Evolutionary conservation across 1,284 basidiomycete genomes (phyloP), one percentile per base, ranked within the genome.

Genomic region (Lentinus polychrous): DNA sequence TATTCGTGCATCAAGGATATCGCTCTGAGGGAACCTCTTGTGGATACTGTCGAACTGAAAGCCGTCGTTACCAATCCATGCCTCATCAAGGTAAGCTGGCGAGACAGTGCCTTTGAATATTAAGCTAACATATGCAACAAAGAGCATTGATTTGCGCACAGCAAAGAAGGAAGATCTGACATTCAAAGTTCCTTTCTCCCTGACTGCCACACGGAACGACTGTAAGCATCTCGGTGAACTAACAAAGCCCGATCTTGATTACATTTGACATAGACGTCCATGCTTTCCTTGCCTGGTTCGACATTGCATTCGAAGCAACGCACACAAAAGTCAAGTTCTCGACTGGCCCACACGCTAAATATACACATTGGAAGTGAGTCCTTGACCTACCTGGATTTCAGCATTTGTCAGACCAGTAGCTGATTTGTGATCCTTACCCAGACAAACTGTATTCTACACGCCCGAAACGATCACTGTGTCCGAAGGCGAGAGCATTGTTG

Each of bases 1-100:
- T 99, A 94, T 71, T 96, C 93, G 41, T 98, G 95, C 70, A 99
- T 99, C 79, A 98, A 99, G 71, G 94, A 97, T 65, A 97, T 99
- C 62, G 96, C 96, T 3, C 74, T 99, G 48, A 81, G 88, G 41
- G 96, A 99, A 67, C 96, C 96, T 37, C 74, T 99, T 18, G 96
- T 99, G 32, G 96, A 99, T 72, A 97, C 94, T 18, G 96, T 99
- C 52, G 94, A 97, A 56, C 71, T 96, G 56, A 94, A 93, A 68
- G 73, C 91, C 1, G 93, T 97, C 49, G 91, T 92, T 35, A 91
- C 92, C 3, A 83, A 94, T 65, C 93, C 94, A 24, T 94, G 79
- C 60, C 70, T 83, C 61, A 77, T 97, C 68, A 92, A 91, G 72
- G 90, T 86, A 53, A 33, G 69, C 32, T 24, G 8, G 8, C 43